Evolutionary conservation across 345 rosid genomes (phyloP).

Genomic region (Salix suchowensis): DNA sequence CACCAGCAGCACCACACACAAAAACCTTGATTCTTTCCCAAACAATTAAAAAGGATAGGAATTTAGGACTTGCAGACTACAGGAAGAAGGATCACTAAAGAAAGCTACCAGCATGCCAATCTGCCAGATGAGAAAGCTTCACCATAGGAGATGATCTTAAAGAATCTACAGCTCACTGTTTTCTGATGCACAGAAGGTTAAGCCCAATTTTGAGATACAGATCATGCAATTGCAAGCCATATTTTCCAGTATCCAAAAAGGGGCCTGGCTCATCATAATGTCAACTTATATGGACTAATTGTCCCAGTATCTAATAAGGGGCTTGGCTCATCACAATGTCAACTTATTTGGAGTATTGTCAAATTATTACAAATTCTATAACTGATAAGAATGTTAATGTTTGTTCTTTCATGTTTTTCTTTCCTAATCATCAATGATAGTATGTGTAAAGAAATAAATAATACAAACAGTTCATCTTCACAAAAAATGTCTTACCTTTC

Average conservation of each 20-base stretch:
- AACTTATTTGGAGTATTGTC: too few species aligned
- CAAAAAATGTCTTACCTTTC: conserved; percentile 41
- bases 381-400: not conserved
- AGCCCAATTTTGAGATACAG: not conserved
- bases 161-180: not conserved
- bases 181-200: not conserved
- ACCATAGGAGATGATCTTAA: not conserved
- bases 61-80: not conserved
- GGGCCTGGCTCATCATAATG: too few species aligned
- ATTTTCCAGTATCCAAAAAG: too few species aligned
- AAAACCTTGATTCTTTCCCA: not conserved
- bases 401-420: not conserved
- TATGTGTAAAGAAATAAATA: not conserved
- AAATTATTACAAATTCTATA: not conserved
- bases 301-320: too few species aligned
- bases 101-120: not conserved
- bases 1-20: not conserved
- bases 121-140: not conserved
- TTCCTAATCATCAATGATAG: not conserved
- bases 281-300: too few species aligned
- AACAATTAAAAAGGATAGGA: not conserved
- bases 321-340: too few species aligned
- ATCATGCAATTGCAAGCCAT: not conserved
- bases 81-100: too few species aligned
- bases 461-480: not conserved